These are phyloP conservation scores for Talaromyces rugulosus DNA, from an alignment of 2,329 filamentous ascomycete species.

Conservation along the genomic window DNA sequence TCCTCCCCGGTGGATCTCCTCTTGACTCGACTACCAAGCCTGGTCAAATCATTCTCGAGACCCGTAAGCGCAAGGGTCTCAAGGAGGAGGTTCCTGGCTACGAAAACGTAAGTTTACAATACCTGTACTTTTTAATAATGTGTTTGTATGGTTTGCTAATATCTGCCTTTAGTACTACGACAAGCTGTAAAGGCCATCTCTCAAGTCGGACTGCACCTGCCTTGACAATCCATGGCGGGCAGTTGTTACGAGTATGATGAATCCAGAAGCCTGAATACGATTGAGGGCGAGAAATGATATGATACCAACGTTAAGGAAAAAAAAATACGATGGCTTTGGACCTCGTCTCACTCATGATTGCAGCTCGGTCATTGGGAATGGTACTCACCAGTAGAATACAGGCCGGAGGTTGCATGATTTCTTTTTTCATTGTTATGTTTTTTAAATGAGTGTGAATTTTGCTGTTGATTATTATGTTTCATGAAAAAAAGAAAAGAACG, in stretches of 20 bases:
- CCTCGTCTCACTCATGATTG: constrained; percentile 12
- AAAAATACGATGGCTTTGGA: constrained; percentile 10
- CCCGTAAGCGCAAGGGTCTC: constrained; percentile 99
- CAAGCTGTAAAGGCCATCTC: constrained; percentile 73
- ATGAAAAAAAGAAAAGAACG: constrained; percentile 20
- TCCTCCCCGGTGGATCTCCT: constrained; percentile 88
- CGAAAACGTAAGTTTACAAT: constrained; percentile 75
- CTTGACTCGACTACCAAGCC: constrained; percentile 78
- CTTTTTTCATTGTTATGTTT: constrained; percentile 21
- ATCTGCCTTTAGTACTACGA: constrained; percentile 75
- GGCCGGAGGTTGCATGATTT: constrained; percentile 22
- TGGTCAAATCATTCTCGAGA: constrained; percentile 76
- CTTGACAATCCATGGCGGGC: constrained; percentile 31
- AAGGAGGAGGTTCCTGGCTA: constrained; percentile 90
- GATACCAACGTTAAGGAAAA: constrained; percentile 14
- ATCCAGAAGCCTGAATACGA: constrained; percentile 23
- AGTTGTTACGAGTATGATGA: constrained; percentile 42
- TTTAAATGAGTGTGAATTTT: constrained; percentile 21
- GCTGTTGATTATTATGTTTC: constrained; percentile 25
- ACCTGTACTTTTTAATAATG: neutral
- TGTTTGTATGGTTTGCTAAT: constrained; percentile 37
- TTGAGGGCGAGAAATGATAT: constrained; percentile 13
- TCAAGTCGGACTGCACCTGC: constrained; percentile 37
- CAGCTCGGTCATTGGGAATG: constrained; percentile 11
- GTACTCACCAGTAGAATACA: constrained; percentile 27